Conservation (phyloP, 139 green algal genomes). For the Chlamydomonas incerta region DNA sequence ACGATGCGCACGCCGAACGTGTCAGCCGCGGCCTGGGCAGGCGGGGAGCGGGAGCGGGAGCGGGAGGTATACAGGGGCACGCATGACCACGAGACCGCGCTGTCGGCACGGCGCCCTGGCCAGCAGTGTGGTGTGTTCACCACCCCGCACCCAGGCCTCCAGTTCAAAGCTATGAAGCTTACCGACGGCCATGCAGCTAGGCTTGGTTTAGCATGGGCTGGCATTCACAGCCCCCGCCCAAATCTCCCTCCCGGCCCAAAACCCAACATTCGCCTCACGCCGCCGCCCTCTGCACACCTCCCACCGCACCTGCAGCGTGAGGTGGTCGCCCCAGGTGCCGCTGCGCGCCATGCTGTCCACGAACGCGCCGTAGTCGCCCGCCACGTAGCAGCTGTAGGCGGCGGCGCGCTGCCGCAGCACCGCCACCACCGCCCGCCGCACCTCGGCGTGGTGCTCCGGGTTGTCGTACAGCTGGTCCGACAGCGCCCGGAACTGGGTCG, state of each 20-base stretch:
- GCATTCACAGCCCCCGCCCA: too few relatives aligned
- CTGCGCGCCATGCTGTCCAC: constrained; percentile 59
- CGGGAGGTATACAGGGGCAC: too few relatives aligned
- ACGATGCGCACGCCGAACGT: constrained; percentile 68
- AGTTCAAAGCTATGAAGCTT: too few relatives aligned
- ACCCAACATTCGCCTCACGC: too few relatives aligned
- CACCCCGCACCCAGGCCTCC: too few relatives aligned
- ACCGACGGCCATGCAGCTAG: too few relatives aligned
- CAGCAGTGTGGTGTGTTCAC: too few relatives aligned
- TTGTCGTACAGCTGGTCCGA: constrained; percentile 85
- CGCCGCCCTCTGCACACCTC: too few relatives aligned
- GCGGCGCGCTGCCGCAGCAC: constrained; percentile 65
- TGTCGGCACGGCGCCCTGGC: too few relatives aligned
- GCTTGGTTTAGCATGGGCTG: too few relatives aligned
- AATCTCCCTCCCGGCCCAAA: too few relatives aligned
- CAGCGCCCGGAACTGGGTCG: constrained; percentile 77
- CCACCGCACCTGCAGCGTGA: constrained; percentile 78
- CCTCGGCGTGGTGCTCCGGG: constrained; percentile 62
- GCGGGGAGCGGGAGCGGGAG: neutral
- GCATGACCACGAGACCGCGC: too few relatives aligned
- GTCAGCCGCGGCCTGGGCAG: constrained; percentile 64
- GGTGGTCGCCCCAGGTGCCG: constrained; percentile 85
- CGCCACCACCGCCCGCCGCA: constrained; percentile 69
- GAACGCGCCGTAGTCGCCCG: constrained; percentile 68
- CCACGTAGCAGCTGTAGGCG: constrained; percentile 60